phyloP scores from a whole-genome alignment of 2,329 filamentous ascomycete genomes.

The Fusarium buxicola region DNA sequence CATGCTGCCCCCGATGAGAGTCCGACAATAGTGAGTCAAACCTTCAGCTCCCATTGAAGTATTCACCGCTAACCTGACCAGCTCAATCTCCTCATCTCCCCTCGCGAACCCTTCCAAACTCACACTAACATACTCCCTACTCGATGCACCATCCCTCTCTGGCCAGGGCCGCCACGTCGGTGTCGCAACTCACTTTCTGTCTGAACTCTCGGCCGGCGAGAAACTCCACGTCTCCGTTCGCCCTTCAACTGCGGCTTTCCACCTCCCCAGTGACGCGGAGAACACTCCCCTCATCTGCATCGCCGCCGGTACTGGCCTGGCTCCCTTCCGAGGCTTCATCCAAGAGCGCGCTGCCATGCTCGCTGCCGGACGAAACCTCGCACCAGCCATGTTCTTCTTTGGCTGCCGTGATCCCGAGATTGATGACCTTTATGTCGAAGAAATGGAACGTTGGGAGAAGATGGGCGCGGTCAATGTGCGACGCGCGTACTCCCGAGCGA shows the following conservation, averaged over 20 bases:
- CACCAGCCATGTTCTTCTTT: conserved; percentile 72
- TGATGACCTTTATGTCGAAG: conserved; percentile 71
- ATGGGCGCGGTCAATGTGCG: conserved; percentile 63
- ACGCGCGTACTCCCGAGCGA: conserved; percentile 63
- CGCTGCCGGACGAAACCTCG: conserved; percentile 63
- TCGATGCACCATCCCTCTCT: conserved; percentile 66
- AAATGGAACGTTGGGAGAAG: conserved; percentile 69
- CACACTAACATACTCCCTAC: conserved; percentile 76
- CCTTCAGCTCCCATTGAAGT: neutral
- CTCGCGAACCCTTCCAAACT: conserved; percentile 66
- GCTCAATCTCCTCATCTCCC: conserved; percentile 80
- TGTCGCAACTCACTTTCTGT: conserved; percentile 71
- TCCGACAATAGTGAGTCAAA: conserved; percentile 72
- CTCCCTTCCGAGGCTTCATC: conserved; percentile 72
- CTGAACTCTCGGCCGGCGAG: conserved; percentile 58
- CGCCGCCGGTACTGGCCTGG: conserved; percentile 66
- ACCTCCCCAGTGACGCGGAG: conserved; percentile 59
- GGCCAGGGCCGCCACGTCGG: conserved; percentile 65
- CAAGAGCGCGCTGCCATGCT: conserved; percentile 69
- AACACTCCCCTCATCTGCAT: conserved; percentile 64
- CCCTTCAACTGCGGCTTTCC: conserved; percentile 59
- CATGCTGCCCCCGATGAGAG: conserved; percentile 81
- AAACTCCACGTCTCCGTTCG: conserved; percentile 63
- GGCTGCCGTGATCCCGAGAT: conserved; percentile 67
- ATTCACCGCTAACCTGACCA: conserved; percentile 31